Evolutionary conservation across 2,329 filamentous ascomycete genomes (phyloP).

Genomic region (Aspergillus sp.): DNA sequence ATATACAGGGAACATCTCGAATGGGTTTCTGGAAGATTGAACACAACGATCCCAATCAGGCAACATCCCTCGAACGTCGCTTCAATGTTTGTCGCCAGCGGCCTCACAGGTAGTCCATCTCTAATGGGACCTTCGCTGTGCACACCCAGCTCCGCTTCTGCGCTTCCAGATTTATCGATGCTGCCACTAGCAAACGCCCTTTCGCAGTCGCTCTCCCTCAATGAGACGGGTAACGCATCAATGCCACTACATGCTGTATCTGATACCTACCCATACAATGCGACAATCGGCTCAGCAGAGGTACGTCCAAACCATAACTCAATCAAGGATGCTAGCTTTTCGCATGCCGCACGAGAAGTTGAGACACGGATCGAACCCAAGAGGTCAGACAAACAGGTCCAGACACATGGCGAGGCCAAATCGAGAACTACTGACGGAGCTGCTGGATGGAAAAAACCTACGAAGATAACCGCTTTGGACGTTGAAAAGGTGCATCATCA

Average conservation of each 20-base stretch:
- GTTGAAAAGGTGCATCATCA: slow-evolving; percentile 31
- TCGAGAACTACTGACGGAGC: background rate
- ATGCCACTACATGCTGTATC: background rate
- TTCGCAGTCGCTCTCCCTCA: background rate
- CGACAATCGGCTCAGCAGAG: background rate
- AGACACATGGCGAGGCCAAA: background rate
- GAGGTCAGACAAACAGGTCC: background rate
- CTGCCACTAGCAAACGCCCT: background rate
- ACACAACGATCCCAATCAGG: slow-evolving; percentile 1
- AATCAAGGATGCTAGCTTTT: background rate
- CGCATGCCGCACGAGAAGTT: background rate
- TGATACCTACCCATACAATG: background rate
- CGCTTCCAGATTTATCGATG: background rate
- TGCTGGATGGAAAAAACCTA: slow-evolving; percentile 13
- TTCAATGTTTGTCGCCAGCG: slow-evolving; percentile 2
- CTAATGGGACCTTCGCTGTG: background rate
- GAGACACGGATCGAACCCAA: background rate
- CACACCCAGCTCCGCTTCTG: background rate
- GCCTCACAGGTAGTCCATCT: background rate
- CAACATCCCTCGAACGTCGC: slow-evolving; percentile 2
- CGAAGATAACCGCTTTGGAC: slow-evolving; percentile 19
- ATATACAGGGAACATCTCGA: slow-evolving; percentile 40
- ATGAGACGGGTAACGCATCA: background rate
- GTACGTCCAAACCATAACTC: background rate
- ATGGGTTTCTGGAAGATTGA: slow-evolving; percentile 20